phyloP scores from a whole-genome alignment of 768 basidiomycete species.

The Strobilomyces dryophilus region DNA sequence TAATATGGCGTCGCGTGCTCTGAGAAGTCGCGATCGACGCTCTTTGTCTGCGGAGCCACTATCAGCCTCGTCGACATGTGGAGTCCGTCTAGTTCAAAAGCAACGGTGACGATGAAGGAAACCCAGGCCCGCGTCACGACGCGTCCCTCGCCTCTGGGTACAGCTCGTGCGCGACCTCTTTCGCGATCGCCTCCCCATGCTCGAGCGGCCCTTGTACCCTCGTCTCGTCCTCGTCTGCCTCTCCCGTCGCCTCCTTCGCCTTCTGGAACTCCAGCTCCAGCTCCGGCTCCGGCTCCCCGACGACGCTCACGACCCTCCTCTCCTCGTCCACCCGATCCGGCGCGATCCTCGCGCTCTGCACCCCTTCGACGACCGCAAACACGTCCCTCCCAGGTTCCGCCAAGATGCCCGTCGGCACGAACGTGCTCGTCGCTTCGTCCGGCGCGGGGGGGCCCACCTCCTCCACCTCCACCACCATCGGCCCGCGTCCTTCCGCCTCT shows the following conservation, averaged over 20 bases:
- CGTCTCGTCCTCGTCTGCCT: background rate
- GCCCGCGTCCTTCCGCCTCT: slow-evolving; percentile 48
- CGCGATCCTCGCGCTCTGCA: slow-evolving; percentile 38
- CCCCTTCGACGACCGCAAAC: slow-evolving; percentile 52
- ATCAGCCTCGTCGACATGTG: too few relatives aligned
- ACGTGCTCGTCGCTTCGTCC: slow-evolving; percentile 32
- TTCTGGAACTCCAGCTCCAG: too few relatives aligned
- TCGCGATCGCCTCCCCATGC: slow-evolving; percentile 48
- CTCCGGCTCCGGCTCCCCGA: background rate
- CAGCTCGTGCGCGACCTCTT: slow-evolving; percentile 51
- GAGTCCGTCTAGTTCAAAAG: too few relatives aligned
- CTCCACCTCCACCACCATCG: slow-evolving; percentile 50
- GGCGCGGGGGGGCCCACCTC: slow-evolving; percentile 1
- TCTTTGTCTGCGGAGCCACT: too few relatives aligned
- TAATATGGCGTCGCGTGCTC: too few relatives aligned
- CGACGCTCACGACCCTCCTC: slow-evolving; percentile 37
- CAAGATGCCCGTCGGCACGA: slow-evolving; percentile 44
- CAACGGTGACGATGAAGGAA: too few relatives aligned
- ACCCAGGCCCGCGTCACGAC: background rate
- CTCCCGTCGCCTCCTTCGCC: background rate
- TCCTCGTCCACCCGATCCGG: slow-evolving; percentile 8
- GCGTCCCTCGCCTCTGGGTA: slow-evolving; percentile 37
- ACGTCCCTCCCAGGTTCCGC: slow-evolving; percentile 75
- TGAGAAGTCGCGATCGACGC: too few relatives aligned
- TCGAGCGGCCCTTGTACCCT: slow-evolving; percentile 35